Evolutionary conservation across 2,329 filamentous ascomycete genomes (phyloP).

Genomic region (Hypoxylon sp.): DNA sequence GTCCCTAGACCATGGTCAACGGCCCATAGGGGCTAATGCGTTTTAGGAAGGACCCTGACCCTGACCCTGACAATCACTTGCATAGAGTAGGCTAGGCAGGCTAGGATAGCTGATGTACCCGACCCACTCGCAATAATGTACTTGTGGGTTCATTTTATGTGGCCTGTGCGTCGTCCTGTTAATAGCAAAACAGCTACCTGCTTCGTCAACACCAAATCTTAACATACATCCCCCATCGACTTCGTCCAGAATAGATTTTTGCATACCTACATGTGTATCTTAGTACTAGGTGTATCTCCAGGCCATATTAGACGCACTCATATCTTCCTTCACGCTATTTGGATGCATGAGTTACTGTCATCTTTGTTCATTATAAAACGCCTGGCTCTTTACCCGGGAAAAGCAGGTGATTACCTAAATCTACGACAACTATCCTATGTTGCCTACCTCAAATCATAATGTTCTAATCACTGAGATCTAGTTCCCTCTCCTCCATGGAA

Average conservation of each 20-base stretch:
- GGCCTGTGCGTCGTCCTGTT: background rate
- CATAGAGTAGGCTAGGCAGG: background rate
- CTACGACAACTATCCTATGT: background rate
- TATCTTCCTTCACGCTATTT: background rate
- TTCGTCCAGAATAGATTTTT: background rate
- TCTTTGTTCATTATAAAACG: background rate
- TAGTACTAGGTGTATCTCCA: background rate
- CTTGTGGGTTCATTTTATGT: too few species aligned
- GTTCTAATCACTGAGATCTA: background rate
- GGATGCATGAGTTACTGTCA: background rate
- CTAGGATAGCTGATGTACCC: background rate
- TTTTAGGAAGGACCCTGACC: background rate
- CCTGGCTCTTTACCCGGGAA: constrained; percentile 34
- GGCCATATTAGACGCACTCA: background rate
- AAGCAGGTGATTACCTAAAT: background rate
- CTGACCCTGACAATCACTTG: background rate
- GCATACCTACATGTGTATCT: background rate
- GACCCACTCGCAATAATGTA: background rate
- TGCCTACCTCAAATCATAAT: background rate
- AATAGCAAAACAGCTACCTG: background rate
- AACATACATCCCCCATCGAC: background rate
- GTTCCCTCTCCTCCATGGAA: background rate
- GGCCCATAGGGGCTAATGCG: background rate
- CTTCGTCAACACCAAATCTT: background rate
- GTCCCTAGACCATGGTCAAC: background rate